These are phyloP conservation scores for Colletotrichum gigasporum DNA, from an alignment of 2,329 filamentous ascomycete species.

Conservation along the genomic window DNA sequence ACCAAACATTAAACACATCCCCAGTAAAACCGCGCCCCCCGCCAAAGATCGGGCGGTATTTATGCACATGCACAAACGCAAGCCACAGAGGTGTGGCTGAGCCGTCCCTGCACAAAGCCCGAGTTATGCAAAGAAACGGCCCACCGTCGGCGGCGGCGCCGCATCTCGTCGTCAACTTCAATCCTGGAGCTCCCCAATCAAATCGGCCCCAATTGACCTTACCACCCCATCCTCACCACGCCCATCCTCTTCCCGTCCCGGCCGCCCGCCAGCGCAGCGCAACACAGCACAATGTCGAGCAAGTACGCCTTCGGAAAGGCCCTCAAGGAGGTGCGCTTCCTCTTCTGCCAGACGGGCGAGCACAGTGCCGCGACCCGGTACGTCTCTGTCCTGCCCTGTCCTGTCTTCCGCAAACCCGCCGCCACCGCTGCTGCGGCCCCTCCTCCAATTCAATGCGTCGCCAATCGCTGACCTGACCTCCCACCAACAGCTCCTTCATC, in stretches of 20 bases:
- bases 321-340: conserved; percentile 95
- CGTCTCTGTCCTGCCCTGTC: conserved; percentile 39
- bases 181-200: conserved; percentile 28
- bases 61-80: background rate
- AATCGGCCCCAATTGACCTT: conserved; percentile 35
- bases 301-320: conserved; percentile 92
- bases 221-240: conserved; percentile 1
- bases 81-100: background rate
- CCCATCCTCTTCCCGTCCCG: background rate
- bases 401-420: background rate
- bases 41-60: background rate
- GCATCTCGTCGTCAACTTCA: conserved; percentile 31
- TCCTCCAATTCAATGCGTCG: background rate
- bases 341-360: conserved; percentile 95
- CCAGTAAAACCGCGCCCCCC: too few species aligned
- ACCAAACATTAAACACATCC: too few species aligned
- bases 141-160: too few species aligned
- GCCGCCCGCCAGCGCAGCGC: conserved; percentile 30
- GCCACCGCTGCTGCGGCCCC: background rate
- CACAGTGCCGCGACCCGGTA: conserved; percentile 91
- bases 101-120: background rate
- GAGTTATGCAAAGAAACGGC: conserved; percentile 4
- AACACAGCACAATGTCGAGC: conserved; percentile 74
- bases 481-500: conserved; percentile 78
- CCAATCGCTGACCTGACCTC: conserved; percentile 31